Percentiles rank a stretch among this genome's conserved stretches.
These are phyloP conservation scores for Physcomitrellopsis africana DNA, from an alignment of 225 moss, liverwort and hornwort species.

Conservation along the genomic window DNA sequence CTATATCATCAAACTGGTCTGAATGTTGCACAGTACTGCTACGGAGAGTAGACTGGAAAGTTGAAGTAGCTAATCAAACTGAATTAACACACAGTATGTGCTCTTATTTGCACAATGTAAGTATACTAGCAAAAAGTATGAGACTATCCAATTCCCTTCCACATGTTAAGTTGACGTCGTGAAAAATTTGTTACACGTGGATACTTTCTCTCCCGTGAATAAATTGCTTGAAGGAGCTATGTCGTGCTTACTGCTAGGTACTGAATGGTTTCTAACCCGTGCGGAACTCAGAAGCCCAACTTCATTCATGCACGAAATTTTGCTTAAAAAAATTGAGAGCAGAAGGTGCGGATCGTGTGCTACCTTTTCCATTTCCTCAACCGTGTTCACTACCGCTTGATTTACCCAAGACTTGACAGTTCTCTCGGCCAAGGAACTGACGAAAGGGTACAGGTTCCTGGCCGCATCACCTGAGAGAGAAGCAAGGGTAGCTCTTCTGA, in stretches of 20 bases:
- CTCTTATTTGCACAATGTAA: background rate
- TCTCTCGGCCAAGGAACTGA: constrained; percentile 32
- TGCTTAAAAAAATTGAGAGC: background rate
- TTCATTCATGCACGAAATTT: background rate
- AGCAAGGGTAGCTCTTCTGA: constrained; percentile 16
- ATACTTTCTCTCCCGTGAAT: background rate
- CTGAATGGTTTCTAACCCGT: too few relatives aligned
- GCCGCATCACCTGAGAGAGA: constrained; percentile 22
- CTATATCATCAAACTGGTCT: background rate
- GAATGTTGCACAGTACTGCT: background rate
- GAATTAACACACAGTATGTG: background rate
- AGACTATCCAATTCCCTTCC: background rate
- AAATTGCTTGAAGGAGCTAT: background rate
- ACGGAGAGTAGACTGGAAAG: background rate
- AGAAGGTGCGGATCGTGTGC: background rate
- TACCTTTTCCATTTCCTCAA: constrained; percentile 31
- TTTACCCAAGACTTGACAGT: constrained; percentile 36
- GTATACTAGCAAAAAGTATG: background rate
- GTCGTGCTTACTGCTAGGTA: too few relatives aligned
- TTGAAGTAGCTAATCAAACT: background rate
- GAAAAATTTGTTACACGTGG: background rate
- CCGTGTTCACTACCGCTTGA: constrained; percentile 14
- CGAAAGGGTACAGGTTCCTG: constrained; percentile 18
- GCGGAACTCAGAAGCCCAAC: too few relatives aligned
- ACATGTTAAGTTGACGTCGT: background rate